Evolutionary conservation across 140 eudicot species (phyloP), one percentile per base, ranked within the genome.

Genomic region (Stevia rebaudiana): DNA sequence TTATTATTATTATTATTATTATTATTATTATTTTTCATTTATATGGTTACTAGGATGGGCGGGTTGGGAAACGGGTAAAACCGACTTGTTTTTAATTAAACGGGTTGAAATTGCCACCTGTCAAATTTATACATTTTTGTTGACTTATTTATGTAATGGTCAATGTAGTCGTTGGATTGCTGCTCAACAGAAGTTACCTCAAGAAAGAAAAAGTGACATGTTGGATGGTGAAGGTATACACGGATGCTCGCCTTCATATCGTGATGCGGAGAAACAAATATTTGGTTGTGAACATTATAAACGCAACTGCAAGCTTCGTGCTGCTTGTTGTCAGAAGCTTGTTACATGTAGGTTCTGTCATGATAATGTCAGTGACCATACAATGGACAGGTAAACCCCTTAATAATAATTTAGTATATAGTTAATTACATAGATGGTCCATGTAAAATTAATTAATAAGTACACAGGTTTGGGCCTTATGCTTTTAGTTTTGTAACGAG

Each of bases 261-360:
- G 94, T 67, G 99, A 94, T 63, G 46, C 88, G 24, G 95, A 86
- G 65, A 88, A 86, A 69, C 73, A 71, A 55, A 65, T 85, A 31
- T 94, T 83, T 46, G 99, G 99, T n/a, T 94, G 99, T 69, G 99
- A 94, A 50, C 99, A 94, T 73, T 94, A 94, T 74, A 85, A 94
- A 63, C 84, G 99, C 37, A 94, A 94, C 81, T 94, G 99, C 76
- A 94, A 94, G 76, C 90, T 94, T 31, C 95, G 95, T 52, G 99
- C 99, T 76, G 97, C 99, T 71, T 94, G 99, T 67, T 94, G 99
- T 63, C 95, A 86, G 61, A 86, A 88, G 75, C 71, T 88, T 56
- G 81, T 79, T 68, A 56, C 97, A 13, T 94, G 97, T 74, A 83
- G 99, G 63, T 88, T 94, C 69, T 94, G 99, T 71, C 99, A 94